Base-by-base conservation (phyloP, 306 rosid species). In the Senna tora region DNA sequence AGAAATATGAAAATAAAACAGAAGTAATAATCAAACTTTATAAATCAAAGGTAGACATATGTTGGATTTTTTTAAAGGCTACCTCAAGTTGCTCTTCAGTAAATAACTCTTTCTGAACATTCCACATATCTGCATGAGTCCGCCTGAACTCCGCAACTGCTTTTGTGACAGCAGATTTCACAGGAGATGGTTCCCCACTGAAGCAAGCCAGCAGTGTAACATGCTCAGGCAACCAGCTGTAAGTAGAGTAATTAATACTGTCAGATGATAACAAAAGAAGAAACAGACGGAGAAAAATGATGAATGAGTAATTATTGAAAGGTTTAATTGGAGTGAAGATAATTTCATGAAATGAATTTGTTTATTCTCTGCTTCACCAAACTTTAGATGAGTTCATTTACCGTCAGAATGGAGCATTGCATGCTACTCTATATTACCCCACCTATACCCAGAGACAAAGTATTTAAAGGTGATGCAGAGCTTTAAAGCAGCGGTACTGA, bases 51-150 rank as follows among this genome's bases (percentile, higher is more conserved):
- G 11, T 22, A 51, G 45, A 47, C 53, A 69, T 68, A 61, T 62
- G 53, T 76, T 71, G 25, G 10, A 16, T 13, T 28, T 39, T 65
- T 25, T 50, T 69, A 25, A 58, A 20, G 63, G 43, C 64, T 80
- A 88, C 99, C 99, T 94, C 99, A 15, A 94, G 91, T 87, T 94
- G 99, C 80, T 94, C 97, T 83, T 89, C 97, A 13, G 87, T 91
- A 68, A 94, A 94, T 30, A 74, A 84, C 66, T 94, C 94, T 79
- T 94, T 94, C 83, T 94, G 97, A 75, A 89, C 88, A 77, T 91
- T 94, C 99, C 99, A 94, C 6, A 91, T 94, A 81, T 94, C 99
- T 45, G 99, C 99, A 83, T 94, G 99, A 19, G 99, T 94, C 45
- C 99, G 89, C 75, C 99, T 86, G 78, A 94, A 94, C 82, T 94